Evolutionary conservation across 495 filamentous ascomycete species (phyloP), one percentile per base, ranked within the genome.

Genomic region (Talaromyces liani): DNA sequence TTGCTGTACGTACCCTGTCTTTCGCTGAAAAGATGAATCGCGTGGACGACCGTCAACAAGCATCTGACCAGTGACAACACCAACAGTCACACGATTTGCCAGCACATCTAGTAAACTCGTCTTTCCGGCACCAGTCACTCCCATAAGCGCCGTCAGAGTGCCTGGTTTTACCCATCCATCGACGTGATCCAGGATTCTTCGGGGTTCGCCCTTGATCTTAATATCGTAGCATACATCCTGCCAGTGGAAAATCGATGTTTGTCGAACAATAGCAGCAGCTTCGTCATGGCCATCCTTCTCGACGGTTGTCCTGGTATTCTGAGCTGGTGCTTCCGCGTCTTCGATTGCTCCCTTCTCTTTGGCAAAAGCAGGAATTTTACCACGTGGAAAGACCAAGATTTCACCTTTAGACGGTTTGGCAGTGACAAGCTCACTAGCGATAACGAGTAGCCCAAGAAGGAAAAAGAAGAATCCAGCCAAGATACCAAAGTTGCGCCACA

Each of bases 1-100:
- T 72, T 98, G 93, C 69, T 98, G 91, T 20, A 94, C 93, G 68
- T 97, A 98, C 27, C 93, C 93, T 3, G 92, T 96, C 78, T 94
- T 94, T 36, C 92, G 88, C 70, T 94, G 91, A 82, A 96, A 96
- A 0, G 89, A 91, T 18, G 83, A 79, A 69, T 95, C 90, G 18
- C 88, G 72, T 39, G 73, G 75, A 29, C 74, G 67, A 12, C 83
- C 83, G 63, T 85, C 79, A 18, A 85, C 81, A 58, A 84, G 66
- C 72, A 85, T 81, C 58, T 83, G 78, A 36, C 82, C 83, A 10
- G 70, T 72, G 2, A 86, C 78, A 20, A 81, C 76, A 65, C 84
- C 83, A 68, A 82, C 79, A 25, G 74, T 76, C 29, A 79, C 78
- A 47, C 85, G 76, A 55, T 81, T 79, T 3, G 87, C 85, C 29